phyloP scores from a whole-genome alignment of 1,284 basidiomycete genomes.

The Mycena sp. region DNA sequence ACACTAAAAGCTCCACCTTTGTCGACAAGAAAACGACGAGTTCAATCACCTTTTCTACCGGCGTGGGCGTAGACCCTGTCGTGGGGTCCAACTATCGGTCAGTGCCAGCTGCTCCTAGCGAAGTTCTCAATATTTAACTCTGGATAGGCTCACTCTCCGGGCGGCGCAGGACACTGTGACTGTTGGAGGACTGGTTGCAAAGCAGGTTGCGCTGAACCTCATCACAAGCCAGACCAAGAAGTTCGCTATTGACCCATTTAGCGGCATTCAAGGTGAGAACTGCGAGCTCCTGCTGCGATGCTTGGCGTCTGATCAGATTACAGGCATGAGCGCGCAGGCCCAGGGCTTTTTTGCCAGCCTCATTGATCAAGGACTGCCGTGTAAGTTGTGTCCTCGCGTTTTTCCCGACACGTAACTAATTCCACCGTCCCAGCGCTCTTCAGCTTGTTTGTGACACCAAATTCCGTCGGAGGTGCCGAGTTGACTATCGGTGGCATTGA shows the following conservation, averaged over 20 bases:
- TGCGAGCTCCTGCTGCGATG: background rate
- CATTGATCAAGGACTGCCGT: conserved; percentile 56
- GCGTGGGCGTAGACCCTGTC: conserved; percentile 63
- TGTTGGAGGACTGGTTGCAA: conserved; percentile 1
- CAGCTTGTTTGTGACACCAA: conserved; percentile 50
- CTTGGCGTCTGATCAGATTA: background rate
- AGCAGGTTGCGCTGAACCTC: conserved; percentile 4
- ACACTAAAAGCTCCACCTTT: conserved; percentile 58
- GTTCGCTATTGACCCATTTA: conserved; percentile 15
- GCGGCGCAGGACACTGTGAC: conserved; percentile 3
- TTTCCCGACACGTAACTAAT: background rate
- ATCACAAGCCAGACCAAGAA: conserved; percentile 22
- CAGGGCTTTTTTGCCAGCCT: conserved; percentile 58
- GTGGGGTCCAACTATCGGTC: conserved; percentile 49
- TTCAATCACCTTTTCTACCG: conserved; percentile 59
- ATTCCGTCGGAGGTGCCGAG: conserved; percentile 48
- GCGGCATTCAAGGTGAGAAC: conserved; percentile 46
- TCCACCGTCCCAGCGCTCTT: conserved; percentile 43
- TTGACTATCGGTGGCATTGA: conserved; percentile 54
- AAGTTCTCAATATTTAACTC: background rate
- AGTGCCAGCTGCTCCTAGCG: background rate
- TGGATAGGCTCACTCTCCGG: conserved; percentile 26
- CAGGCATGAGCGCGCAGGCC: conserved; percentile 57
- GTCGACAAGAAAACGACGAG: conserved; percentile 50
- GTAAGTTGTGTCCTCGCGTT: conserved; percentile 34